Evolutionary conservation across 169 alveolate species (phyloP).

Genomic region (Amoebophrya sp.): DNA sequence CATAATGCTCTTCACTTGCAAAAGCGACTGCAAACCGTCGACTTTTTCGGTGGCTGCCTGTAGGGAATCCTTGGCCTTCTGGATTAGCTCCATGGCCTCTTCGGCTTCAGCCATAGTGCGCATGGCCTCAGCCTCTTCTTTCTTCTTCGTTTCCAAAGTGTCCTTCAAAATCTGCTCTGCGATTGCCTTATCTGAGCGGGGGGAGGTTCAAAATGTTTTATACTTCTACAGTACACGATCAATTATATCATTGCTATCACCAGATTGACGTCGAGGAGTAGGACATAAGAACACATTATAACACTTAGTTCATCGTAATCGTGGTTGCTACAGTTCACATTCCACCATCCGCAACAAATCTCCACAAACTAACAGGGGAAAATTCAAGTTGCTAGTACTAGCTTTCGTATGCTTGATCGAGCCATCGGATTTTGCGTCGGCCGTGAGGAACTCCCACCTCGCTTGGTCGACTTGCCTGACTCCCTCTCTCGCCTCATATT

Average conservation of each 20-base stretch:
- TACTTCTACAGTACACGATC: no score
- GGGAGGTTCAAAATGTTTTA: no score
- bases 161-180: not conserved
- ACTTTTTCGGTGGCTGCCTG: not conserved
- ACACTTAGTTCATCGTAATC: no score
- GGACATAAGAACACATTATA: no score
- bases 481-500: slow-evolving; percentile 13
- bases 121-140: not conserved
- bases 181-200: no score
- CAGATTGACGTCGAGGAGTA: no score
- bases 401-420: not conserved
- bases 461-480: not conserved
- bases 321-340: no score
- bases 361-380: no score
- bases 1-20: not conserved
- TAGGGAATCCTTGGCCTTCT: not conserved
- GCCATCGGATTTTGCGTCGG: not conserved
- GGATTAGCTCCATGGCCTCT: slow-evolving; percentile 7
- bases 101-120: not conserved
- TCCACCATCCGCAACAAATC: no score
- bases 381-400: no score
- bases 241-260: no score
- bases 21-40: not conserved
- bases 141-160: not conserved
- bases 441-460: not conserved